These are phyloP conservation scores for Bipolaris oryzae DNA, from an alignment of 2,329 filamentous ascomycete species.

Conservation along the genomic window DNA sequence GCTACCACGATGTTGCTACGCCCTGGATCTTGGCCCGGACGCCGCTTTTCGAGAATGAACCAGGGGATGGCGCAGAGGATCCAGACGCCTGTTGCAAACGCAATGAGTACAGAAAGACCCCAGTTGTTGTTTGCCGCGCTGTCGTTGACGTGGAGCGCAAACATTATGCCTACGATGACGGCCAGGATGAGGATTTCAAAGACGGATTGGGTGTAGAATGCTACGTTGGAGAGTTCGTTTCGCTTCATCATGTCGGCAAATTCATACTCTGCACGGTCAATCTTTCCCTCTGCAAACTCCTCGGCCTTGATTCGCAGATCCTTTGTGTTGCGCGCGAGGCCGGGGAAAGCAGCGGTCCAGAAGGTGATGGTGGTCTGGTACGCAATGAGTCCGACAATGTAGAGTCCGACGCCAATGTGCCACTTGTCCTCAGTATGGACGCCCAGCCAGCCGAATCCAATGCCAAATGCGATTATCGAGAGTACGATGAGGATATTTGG, in stretches of 20 bases:
- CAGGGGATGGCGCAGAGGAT: constrained; percentile 68
- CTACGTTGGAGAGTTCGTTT: constrained; percentile 66
- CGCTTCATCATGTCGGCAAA: constrained; percentile 58
- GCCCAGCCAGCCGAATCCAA: constrained; percentile 71
- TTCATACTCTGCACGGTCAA: constrained; percentile 66
- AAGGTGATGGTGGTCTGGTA: constrained; percentile 72
- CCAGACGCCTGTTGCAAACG: constrained; percentile 69
- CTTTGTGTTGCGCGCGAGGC: constrained; percentile 61
- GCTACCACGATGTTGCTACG: constrained; percentile 60
- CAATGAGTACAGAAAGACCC: constrained; percentile 68
- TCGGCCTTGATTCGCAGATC: constrained; percentile 60
- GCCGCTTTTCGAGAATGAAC: constrained; percentile 69
- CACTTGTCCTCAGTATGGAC: constrained; percentile 66
- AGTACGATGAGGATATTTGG: constrained; percentile 66
- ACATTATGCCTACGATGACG: constrained; percentile 51
- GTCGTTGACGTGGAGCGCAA: constrained; percentile 65
- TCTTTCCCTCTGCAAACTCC: constrained; percentile 53
- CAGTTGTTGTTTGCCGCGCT: constrained; percentile 68
- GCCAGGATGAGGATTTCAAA: constrained; percentile 59
- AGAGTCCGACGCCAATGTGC: constrained; percentile 65
- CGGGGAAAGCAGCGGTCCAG: constrained; percentile 68
- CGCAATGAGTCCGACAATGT: constrained; percentile 69
- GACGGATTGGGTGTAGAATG: constrained; percentile 68
- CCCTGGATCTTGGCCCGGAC: constrained; percentile 63
- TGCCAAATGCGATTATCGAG: constrained; percentile 56